Evolutionary conservation across 768 basidiomycete genomes (phyloP), one percentile per base, ranked within the genome.

Genomic region (Boletus tomentosulus): DNA sequence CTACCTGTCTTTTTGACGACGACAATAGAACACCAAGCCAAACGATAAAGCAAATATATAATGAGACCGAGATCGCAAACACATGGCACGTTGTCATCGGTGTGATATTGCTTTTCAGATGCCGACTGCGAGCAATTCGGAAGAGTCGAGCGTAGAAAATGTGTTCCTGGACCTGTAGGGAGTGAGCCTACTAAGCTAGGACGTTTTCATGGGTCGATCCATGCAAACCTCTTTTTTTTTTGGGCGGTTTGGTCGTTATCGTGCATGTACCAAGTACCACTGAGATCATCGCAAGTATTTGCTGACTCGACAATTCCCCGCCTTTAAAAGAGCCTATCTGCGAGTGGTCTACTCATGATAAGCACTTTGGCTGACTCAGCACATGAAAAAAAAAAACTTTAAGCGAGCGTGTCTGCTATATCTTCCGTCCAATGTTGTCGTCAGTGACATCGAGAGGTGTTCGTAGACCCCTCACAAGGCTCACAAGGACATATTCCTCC

Each of bases 401-500:
- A 22, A 7, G 41, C 19, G 6, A 13, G 5, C 19, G 19, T 19
- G 19, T 19, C 19, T 19, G 7, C 15, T 4, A n/a, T 44, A 6
- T 33, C 1, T 33, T 42, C 30, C 43, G 27, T 27, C 3, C 12
- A 1, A 69, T 69, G 70, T 43, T 68, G 31, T 60, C 57, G 48
- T 60, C 64, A 6, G 53, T 57, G n/a, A 50, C 54, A n/a, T 63
- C 64, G 22, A 66, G 50, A 49, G 46, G 60, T 13, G 50, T 45
- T 46, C 51, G 54, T 42, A 50, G 50, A 33, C 54, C 56, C 33
- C 46, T 59, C 35, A 24, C 48, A 27, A 62, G 39, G 31, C 58
- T 63, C 25, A 55, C 72, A 5, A 76, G 79, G 58, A 50, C 73
- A 4, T 72, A 77, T 59, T 63, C 61, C 24, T 74, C 68, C 35